Percentiles rank a stretch among this genome's conserved stretches.
Conservation (phyloP, 2,329 filamentous ascomycete genomes). For the Colletotrichum sp. region DNA sequence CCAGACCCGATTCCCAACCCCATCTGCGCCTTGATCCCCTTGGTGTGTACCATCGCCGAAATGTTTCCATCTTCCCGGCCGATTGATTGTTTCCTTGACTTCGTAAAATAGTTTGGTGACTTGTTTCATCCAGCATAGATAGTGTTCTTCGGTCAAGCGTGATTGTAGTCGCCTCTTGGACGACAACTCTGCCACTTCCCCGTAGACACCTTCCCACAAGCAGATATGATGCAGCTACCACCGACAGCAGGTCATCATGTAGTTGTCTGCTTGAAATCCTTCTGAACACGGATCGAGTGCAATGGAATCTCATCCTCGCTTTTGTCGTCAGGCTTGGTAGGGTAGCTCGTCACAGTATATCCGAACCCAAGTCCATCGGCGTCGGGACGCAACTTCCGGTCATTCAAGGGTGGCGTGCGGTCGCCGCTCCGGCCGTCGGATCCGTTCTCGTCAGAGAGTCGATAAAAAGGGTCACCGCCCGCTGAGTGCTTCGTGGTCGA, state of each 20-base stretch:
- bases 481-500: constrained; percentile 7
- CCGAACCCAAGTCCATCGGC: constrained; percentile 28
- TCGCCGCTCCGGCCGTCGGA: constrained; percentile 25
- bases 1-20: neutral
- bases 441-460: constrained; percentile 35
- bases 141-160: neutral
- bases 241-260: neutral
- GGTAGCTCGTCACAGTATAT: constrained; percentile 35
- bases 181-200: neutral
- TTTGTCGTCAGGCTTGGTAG: constrained; percentile 27
- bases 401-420: neutral
- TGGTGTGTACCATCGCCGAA: neutral
- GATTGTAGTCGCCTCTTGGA: neutral
- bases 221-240: neutral
- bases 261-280: constrained; percentile 35
- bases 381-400: constrained; percentile 36
- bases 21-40: neutral
- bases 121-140: neutral
- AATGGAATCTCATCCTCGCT: constrained; percentile 42
- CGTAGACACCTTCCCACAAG: neutral
- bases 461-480: constrained; percentile 31
- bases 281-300: constrained; percentile 43
- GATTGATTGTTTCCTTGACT: neutral
- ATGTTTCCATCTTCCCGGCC: neutral
- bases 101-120: neutral